Conservation (phyloP, 331 rosid species). For the Pyracantha coccinea region DNA sequence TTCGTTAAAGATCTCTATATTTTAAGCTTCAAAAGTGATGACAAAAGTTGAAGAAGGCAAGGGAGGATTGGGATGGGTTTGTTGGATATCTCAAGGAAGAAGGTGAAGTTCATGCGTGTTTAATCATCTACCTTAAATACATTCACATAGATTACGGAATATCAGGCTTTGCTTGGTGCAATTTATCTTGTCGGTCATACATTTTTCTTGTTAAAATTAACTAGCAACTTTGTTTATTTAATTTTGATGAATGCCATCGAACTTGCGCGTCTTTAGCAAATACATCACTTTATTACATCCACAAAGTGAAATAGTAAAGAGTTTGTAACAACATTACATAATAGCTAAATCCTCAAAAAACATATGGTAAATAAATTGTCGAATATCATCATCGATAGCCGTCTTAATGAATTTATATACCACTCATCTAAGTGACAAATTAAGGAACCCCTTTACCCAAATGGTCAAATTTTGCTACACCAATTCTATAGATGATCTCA, state of each 20-base stretch:
- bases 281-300: background rate
- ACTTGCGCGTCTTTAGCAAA: background rate
- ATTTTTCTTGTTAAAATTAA: background rate
- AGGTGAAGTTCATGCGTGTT: slow-evolving; percentile 4
- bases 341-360: background rate
- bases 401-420: background rate
- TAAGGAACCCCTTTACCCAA: background rate
- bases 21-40: too few species aligned
- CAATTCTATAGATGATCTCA: background rate
- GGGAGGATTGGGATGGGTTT: background rate
- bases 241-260: background rate
- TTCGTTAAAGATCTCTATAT: too few species aligned
- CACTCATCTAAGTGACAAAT: background rate
- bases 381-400: background rate
- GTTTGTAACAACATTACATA: background rate
- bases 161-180: background rate
- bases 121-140: background rate
- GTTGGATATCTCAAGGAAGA: background rate
- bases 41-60: background rate
- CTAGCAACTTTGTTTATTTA: background rate
- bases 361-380: too few species aligned
- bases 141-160: background rate
- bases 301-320: background rate
- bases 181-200: background rate
- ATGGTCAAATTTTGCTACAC: background rate